Percentiles rank a stretch among this genome's conserved stretches.
phyloP scores from a whole-genome alignment of 208 protist genomes.

The Crithidia brevicula region DNA sequence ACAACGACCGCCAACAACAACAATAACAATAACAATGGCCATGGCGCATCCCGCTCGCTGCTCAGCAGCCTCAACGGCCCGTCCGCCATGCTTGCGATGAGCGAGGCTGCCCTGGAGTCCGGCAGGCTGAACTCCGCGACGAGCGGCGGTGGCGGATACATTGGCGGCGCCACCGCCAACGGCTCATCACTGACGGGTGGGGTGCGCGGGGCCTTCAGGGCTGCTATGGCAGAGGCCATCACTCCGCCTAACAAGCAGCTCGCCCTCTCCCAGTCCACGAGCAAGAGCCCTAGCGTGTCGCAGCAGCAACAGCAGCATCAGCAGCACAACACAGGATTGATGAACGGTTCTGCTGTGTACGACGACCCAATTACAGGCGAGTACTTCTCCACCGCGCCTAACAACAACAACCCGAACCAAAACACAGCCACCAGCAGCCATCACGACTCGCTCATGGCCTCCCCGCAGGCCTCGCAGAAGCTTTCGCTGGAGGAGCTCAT shows the following conservation, averaged over 20 bases:
- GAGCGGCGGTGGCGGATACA: slow-evolving; percentile 11
- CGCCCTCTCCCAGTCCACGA: slow-evolving; percentile 22
- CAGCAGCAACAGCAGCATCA: neutral
- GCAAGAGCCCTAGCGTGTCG: slow-evolving; percentile 27
- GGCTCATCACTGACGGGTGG: slow-evolving; percentile 2
- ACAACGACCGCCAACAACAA: slow-evolving; percentile 3
- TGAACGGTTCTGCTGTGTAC: neutral
- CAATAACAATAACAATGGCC: too few species aligned
- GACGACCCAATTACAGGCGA: slow-evolving; percentile 30
- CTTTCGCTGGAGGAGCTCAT: slow-evolving; percentile 56
- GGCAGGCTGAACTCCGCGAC: slow-evolving; percentile 11
- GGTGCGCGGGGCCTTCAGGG: slow-evolving; percentile 7
- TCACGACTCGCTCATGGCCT: slow-evolving; percentile 43
- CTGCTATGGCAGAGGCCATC: slow-evolving; percentile 8
- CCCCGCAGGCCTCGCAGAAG: slow-evolving; percentile 47
- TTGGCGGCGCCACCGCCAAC: slow-evolving; percentile 22
- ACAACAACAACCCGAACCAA: neutral
- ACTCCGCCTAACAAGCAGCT: slow-evolving; percentile 41
- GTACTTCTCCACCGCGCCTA: slow-evolving; percentile 30
- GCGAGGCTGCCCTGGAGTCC: slow-evolving; percentile 14
- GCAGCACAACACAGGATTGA: neutral
- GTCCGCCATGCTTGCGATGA: slow-evolving; percentile 13
- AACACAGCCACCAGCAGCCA: slow-evolving; percentile 8
- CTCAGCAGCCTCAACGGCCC: slow-evolving; percentile 32
- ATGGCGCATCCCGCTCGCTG: slow-evolving; percentile 13